Conservation (phyloP, 192 early-diverging fungal species). For the Polychytrium aggregatum region DNA sequence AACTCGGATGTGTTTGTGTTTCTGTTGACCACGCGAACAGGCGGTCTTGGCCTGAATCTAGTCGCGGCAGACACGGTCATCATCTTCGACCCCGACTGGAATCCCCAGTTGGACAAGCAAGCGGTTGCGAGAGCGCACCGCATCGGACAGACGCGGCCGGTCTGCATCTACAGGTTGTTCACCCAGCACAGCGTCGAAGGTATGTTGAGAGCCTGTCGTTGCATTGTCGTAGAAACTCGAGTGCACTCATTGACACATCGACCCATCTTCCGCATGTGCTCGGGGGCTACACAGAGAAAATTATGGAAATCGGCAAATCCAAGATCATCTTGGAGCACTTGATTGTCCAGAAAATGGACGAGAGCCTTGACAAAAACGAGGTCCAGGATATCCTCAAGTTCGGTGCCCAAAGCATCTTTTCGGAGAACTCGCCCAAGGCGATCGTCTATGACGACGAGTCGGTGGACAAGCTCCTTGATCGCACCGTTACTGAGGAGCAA, state of each 20-base stretch:
- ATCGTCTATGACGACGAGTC: too few relatives aligned
- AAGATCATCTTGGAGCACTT: slow-evolving; percentile 69
- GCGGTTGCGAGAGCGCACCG: slow-evolving; percentile 63
- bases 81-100: slow-evolving; percentile 98
- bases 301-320: slow-evolving; percentile 60
- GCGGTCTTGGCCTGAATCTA: slow-evolving; percentile 92
- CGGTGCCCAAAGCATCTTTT: slow-evolving; percentile 59
- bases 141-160: slow-evolving; percentile 58
- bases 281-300: slow-evolving; percentile 29
- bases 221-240: too few relatives aligned
- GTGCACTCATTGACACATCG: too few relatives aligned
- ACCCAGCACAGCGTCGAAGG: slow-evolving; percentile 51
- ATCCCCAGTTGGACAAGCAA: slow-evolving; percentile 62
- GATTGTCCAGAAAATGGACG: slow-evolving; percentile 60
- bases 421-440: too few relatives aligned
- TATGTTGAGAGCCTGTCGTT: slow-evolving; percentile 10
- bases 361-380: slow-evolving; percentile 43
- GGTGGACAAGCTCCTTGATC: too few relatives aligned
- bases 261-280: background rate
- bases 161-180: slow-evolving; percentile 55
- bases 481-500: too few relatives aligned
- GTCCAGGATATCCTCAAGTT: slow-evolving; percentile 53
- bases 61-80: slow-evolving; percentile 98
- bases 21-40: slow-evolving; percentile 90
- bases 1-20: slow-evolving; percentile 91